phyloP scores from a whole-genome alignment of 176 grass and related monocot species.

The Bolboschoenus planiculmis region DNA sequence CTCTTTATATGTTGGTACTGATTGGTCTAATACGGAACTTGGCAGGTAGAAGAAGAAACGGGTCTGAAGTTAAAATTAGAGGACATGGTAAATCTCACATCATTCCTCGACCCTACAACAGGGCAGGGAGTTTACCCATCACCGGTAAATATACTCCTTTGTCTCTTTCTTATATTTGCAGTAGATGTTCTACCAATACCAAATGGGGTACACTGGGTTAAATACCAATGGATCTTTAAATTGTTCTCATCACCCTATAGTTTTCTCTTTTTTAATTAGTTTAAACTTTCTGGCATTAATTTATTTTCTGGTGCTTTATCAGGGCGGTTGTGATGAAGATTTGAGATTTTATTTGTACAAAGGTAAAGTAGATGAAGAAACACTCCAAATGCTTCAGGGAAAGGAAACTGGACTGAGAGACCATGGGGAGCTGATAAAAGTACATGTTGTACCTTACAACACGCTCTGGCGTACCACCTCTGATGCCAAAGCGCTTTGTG shows the following conservation, averaged over 20 bases:
- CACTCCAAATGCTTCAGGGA: conserved; percentile 50
- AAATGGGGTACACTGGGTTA: not conserved
- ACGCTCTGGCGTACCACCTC: conserved; percentile 56
- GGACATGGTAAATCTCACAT: conserved; percentile 85
- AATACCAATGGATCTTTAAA: not conserved
- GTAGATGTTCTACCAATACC: not conserved
- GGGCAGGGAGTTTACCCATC: conserved; percentile 65
- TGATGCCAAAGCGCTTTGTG: conserved; percentile 59
- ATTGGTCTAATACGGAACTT: conserved; percentile 9
- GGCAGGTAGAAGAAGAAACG: conserved; percentile 84
- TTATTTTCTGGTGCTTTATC: not conserved
- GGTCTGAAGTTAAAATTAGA: conserved; percentile 69
- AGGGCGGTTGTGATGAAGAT: conserved; percentile 90
- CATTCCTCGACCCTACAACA: conserved; percentile 51
- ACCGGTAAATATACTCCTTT: conserved; percentile 39
- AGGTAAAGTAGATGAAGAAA: conserved; percentile 40
- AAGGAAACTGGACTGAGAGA: conserved; percentile 78
- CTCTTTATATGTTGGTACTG: not conserved
- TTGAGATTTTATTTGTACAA: conserved; percentile 66
- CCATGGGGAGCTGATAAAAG: conserved; percentile 82
- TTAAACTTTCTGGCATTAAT: not conserved
- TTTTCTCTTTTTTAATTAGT: not conserved
- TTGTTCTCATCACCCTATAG: not conserved
- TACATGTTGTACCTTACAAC: conserved; percentile 51
- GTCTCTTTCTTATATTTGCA: not conserved